These are phyloP conservation scores for Tricholoma saponaceum DNA, from an alignment of 768 basidiomycete genomes.

Conservation along the genomic window DNA sequence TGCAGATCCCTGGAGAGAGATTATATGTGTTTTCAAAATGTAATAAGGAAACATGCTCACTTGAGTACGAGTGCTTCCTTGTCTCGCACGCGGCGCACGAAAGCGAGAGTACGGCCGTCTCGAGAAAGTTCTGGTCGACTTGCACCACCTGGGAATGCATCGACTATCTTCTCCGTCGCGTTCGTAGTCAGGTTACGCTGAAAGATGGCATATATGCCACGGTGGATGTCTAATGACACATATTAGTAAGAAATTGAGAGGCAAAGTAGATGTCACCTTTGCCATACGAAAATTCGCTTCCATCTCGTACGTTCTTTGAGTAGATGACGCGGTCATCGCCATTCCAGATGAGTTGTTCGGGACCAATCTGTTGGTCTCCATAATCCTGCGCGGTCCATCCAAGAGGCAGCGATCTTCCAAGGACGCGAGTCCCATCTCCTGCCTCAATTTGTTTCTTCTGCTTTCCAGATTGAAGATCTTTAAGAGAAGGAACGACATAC, in stretches of 20 bases:
- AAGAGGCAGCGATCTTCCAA: conserved; percentile 52
- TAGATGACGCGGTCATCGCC: conserved; percentile 57
- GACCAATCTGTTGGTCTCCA: conserved; percentile 67
- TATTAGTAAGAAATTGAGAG: background rate
- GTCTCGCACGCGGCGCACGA: conserved; percentile 69
- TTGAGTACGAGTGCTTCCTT: conserved; percentile 71
- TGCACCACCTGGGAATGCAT: conserved; percentile 64
- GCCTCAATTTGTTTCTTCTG: conserved; percentile 23
- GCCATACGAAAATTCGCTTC: conserved; percentile 50
- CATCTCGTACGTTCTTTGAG: conserved; percentile 59
- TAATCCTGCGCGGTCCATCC: conserved; percentile 63
- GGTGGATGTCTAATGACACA: conserved; percentile 52
- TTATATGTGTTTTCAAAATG: background rate
- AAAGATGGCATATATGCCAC: conserved; percentile 69
- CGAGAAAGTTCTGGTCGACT: conserved; percentile 67
- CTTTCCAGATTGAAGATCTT: conserved; percentile 18
- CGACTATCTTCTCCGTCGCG: conserved; percentile 47
- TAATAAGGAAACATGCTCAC: conserved; percentile 31
- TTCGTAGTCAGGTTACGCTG: conserved; percentile 59
- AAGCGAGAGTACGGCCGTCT: conserved; percentile 67
- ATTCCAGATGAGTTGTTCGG: conserved; percentile 66
- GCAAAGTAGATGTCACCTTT: conserved; percentile 44
- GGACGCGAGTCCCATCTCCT: conserved; percentile 48
- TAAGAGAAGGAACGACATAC: conserved; percentile 48
- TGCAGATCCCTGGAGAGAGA: conserved; percentile 49